These are phyloP conservation scores for Clathrospora elynae DNA, from an alignment of 2,329 filamentous ascomycete species.

Conservation along the genomic window DNA sequence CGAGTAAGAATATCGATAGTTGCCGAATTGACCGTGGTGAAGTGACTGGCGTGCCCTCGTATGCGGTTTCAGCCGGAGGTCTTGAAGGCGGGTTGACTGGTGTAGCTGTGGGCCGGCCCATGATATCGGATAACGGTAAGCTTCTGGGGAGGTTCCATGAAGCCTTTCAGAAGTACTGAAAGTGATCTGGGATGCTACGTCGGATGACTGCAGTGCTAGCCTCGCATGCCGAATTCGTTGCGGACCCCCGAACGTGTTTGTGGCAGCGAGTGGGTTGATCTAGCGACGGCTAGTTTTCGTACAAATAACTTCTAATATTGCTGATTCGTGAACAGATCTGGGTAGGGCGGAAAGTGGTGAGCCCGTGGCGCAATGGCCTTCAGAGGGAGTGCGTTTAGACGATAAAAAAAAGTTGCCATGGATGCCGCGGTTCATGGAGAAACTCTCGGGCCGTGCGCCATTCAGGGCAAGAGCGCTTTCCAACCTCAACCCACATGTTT, in stretches of 20 bases:
- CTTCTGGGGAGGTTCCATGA: conserved; percentile 33
- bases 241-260: conserved; percentile 22
- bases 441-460: conserved; percentile 14
- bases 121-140: conserved; percentile 27
- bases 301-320: background rate
- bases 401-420: conserved; percentile 25
- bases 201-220: conserved; percentile 26
- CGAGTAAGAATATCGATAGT: conserved; percentile 73
- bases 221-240: conserved; percentile 23
- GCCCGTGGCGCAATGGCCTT: conserved; percentile 12
- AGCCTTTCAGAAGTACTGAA: conserved; percentile 8
- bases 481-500: conserved; percentile 2
- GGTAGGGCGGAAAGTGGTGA: background rate
- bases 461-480: background rate
- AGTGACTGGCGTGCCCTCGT: conserved; percentile 44
- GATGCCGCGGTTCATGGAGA: conserved; percentile 8
- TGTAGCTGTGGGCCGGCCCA: conserved; percentile 29
- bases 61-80: conserved; percentile 25
- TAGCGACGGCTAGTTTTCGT: conserved; percentile 1
- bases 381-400: conserved; percentile 4
- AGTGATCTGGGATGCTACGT: conserved; percentile 18
- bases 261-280: background rate
- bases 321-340: background rate
- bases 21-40: conserved; percentile 63
- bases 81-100: conserved; percentile 24